Evolutionary conservation across 192 early-diverging fungal genomes (phyloP), one percentile per base, ranked within the genome.

Genomic region (Geranomyces michiganensis): DNA sequence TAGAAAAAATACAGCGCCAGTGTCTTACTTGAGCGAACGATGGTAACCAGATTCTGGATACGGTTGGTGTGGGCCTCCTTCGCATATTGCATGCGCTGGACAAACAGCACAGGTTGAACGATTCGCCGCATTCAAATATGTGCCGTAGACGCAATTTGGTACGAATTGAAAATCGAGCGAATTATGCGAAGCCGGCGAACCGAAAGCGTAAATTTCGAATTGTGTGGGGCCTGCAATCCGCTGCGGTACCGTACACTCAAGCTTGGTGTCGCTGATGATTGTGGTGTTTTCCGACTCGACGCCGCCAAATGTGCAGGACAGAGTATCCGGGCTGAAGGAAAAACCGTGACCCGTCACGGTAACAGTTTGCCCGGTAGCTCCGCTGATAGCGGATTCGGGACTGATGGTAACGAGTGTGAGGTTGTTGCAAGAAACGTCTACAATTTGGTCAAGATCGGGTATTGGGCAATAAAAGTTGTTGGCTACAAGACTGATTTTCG

Each of bases 401-500:
- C 7, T 6, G 17, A 73, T 55, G 15, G 62, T 45, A 15, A 15
- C 62, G 30, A 65, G 7, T 32, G 49, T 59, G 32, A 73, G 43
- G 27, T 73, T 66, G n/a, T 26, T 24, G 33, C 72, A 73, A 6
- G 62, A 55, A 8, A 26, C 63, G 31, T 47, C 17, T 1, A 53
- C 26, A 29, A 73, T 73, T 32, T 62, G 72, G 26, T 17, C 5
- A 19, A 73, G 66, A 19, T 59, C 1, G 0, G 72, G 72, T 32
- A 30, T 27, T n/a, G 72, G 72, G 65, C 72, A 73, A 56, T 67
- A 67, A 36, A 73, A 73, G 17, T 67, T 2, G 64, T 73, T 73
- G 22, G 53, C 63, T 7, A 29, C 13, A 5, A 73, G 44, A 21
- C 21, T 15, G 41, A 73, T 27, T 10, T 15, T 13, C 8, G 64